Base-by-base conservation (phyloP, 148 eudicot genomes). In the Silene uniflora region DNA sequence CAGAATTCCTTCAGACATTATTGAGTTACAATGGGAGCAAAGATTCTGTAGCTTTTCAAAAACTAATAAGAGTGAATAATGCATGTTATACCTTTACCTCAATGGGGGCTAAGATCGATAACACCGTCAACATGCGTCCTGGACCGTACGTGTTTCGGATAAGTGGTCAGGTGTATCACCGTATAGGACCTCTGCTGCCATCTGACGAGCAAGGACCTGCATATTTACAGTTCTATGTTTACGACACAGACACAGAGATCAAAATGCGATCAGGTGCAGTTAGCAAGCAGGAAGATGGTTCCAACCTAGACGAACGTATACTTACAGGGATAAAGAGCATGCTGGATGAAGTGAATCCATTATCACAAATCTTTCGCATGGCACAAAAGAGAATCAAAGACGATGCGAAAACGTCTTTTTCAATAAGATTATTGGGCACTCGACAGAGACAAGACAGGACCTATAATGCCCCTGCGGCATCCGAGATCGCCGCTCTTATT, bases 11-110 rank as follows among this genome's bases (percentile, higher is more conserved):
- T 0, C n/a, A n/a, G 4, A 12, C 32, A 1, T 32, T 82, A 0
- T 32, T 69, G 0, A 42, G n/a, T n/a, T n/a, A n/a, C n/a, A n/a
- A n/a, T n/a, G n/a, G 0, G 60, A 59, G 73, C 0, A 47, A 72
- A 1, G 2, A 1, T 1, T n/a, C 70, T 17, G 22, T 4, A 16
- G n/a, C 71, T 1, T 78, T 78, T 14, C 19, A 44, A n/a, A 62
- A 69, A 1, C 17, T 29, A 7, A 82, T 78, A 0, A 25, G 79
- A 8, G 21, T 72, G 4, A 78, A 82, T 12, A 82, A 82, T 56
- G 46, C 69, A 11, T 75, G 75, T 7, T 82, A 73, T 4, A 61
- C 78, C 1, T 77, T 82, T 29, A 82, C 81, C 0, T 82, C 81
- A 3, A 54, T 78, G 72, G 82, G 79, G 19, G 82, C 75, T 2